Percentiles rank a stretch among this genome's conserved stretches.
phyloP scores from a whole-genome alignment of 1,284 basidiomycete genomes.

The Prillingera fragicola region DNA sequence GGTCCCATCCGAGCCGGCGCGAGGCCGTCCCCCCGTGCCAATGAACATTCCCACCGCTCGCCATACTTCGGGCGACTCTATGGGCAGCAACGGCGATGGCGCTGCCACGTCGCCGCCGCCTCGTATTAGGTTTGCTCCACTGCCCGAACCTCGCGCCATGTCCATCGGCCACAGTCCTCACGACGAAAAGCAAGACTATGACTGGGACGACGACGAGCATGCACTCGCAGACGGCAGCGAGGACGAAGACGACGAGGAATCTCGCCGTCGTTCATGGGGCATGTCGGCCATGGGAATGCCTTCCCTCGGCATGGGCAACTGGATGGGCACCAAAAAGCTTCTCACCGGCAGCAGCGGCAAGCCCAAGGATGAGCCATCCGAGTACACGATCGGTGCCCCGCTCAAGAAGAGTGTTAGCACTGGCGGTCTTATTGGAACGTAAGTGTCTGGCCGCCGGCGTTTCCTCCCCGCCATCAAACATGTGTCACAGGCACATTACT shows the following conservation, averaged over 20 bases:
- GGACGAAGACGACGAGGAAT: constrained; percentile 26
- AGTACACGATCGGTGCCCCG: constrained; percentile 30
- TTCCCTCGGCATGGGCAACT: constrained; percentile 24
- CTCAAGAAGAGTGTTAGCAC: constrained; percentile 42
- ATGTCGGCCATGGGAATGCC: constrained; percentile 22
- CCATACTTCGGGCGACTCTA: neutral
- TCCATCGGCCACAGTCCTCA: constrained; percentile 18
- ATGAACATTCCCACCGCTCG: neutral
- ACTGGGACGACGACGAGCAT: constrained; percentile 29
- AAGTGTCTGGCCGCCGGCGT: constrained; percentile 10
- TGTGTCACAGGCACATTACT: neutral
- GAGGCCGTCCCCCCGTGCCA: neutral
- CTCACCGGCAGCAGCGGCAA: constrained; percentile 27
- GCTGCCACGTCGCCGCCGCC: constrained; percentile 6
- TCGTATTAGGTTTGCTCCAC: constrained; percentile 45
- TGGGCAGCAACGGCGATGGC: too few species aligned
- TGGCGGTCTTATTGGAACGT: constrained; percentile 41
- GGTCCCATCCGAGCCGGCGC: neutral
- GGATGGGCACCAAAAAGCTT: constrained; percentile 43
- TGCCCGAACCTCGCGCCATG: constrained; percentile 35
- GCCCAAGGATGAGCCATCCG: constrained; percentile 21
- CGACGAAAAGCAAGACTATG: constrained; percentile 19
- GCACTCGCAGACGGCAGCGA: too few species aligned
- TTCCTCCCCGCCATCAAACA: neutral
- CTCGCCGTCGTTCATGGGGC: constrained; percentile 14